A percentile compares a stretch with the other conserved stretches of the same genome.
phyloP scores from a whole-genome alignment of 805 yeast genomes.

The Ogataea dorogensis region DNA sequence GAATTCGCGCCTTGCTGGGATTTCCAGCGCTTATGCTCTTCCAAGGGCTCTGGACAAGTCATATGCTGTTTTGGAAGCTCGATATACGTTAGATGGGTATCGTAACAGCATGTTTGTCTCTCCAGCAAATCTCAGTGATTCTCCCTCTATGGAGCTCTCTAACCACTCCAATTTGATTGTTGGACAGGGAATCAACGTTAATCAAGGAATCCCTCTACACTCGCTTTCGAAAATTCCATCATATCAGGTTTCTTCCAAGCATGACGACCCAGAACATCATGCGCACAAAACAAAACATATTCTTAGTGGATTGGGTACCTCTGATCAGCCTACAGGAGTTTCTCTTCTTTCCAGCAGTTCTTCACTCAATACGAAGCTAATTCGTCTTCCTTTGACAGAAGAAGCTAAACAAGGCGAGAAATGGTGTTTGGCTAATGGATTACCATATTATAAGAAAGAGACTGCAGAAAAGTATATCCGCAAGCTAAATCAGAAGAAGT shows the following conservation, averaged over 20 bases:
- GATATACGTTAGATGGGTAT: constrained; percentile 21
- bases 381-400: constrained; percentile 29
- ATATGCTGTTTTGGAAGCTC: constrained; percentile 19
- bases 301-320: constrained; percentile 24
- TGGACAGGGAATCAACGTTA: constrained; percentile 36
- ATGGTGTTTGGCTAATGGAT: constrained; percentile 37
- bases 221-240: constrained; percentile 34
- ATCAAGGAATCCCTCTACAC: constrained; percentile 33
- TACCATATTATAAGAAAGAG: constrained; percentile 41
- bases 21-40: constrained; percentile 24
- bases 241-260: constrained; percentile 34
- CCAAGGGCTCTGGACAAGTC: constrained; percentile 19
- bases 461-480: constrained; percentile 27
- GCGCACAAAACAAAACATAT: constrained; percentile 28
- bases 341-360: constrained; percentile 15
- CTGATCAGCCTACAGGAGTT: constrained; percentile 9
- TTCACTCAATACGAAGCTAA: constrained; percentile 27
- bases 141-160: constrained; percentile 19
- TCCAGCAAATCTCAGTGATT: constrained; percentile 20
- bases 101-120: constrained; percentile 27
- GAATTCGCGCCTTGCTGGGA: constrained; percentile 18
- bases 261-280: constrained; percentile 31
- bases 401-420: constrained; percentile 16
- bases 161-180: constrained; percentile 25
- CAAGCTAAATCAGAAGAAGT: constrained; percentile 28